Evolutionary conservation across 1,284 basidiomycete genomes (phyloP).

Genomic region (Athelia sp.): DNA sequence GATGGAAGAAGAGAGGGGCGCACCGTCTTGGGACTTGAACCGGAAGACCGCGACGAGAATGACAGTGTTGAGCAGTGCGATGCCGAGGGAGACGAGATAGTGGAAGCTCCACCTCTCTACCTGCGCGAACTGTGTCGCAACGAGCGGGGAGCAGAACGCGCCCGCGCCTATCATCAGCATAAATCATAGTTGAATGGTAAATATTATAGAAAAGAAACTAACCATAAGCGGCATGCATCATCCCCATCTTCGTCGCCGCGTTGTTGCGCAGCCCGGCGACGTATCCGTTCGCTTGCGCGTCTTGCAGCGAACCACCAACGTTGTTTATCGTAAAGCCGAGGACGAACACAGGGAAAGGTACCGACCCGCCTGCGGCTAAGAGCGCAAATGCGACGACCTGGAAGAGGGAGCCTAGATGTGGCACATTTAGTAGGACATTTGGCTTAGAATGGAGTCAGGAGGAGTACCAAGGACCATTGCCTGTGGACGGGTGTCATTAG

Average conservation of each 20-base stretch:
- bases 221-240: constrained; percentile 52
- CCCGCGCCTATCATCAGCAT: constrained; percentile 40
- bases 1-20: background rate
- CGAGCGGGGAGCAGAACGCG: constrained; percentile 54
- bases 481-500: too few species aligned
- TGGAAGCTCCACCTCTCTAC: constrained; percentile 40
- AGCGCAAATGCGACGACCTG: constrained; percentile 45
- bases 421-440: constrained; percentile 4
- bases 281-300: constrained; percentile 55
- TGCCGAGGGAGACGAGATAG: constrained; percentile 44
- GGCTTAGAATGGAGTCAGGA: background rate
- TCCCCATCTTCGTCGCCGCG: constrained; percentile 43
- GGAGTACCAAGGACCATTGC: constrained; percentile 22
- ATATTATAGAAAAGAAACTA: background rate
- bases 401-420: constrained; percentile 36
- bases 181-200: too few species aligned
- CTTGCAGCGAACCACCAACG: constrained; percentile 52
- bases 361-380: constrained; percentile 38
- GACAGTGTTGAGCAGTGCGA: constrained; percentile 36
- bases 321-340: constrained; percentile 57
- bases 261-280: constrained; percentile 40
- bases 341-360: constrained; percentile 66
- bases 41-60: constrained; percentile 39
- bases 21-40: constrained; percentile 42
- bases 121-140: constrained; percentile 43